These are phyloP conservation scores for Candida tammaniensis DNA, from an alignment of 805 yeast species.

Conservation along the genomic window DNA sequence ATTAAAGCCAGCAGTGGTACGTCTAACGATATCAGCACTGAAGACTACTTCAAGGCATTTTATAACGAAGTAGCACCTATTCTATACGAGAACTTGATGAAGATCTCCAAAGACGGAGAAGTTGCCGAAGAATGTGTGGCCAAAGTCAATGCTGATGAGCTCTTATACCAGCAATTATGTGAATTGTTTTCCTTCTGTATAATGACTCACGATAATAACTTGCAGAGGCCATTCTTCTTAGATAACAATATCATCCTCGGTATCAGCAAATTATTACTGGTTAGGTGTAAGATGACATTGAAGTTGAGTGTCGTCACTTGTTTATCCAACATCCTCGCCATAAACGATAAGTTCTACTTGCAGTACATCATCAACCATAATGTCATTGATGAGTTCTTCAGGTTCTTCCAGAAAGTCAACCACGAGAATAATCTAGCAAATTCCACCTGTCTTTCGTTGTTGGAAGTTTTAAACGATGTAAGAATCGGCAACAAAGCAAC, in stretches of 20 bases:
- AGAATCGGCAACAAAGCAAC: constrained; percentile 19
- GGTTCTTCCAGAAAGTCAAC: constrained; percentile 46
- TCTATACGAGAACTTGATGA: constrained; percentile 49
- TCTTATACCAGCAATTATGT: constrained; percentile 56
- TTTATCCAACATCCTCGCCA: constrained; percentile 55
- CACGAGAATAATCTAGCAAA: constrained; percentile 60
- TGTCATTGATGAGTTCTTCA: constrained; percentile 48
- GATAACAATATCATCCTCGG: constrained; percentile 58
- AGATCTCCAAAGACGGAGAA: constrained; percentile 18
- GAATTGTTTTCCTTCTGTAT: constrained; percentile 70
- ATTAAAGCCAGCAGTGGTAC: constrained; percentile 1
- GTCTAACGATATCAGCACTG: constrained; percentile 32
- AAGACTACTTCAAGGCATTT: constrained; percentile 54
- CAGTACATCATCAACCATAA: constrained; percentile 55
- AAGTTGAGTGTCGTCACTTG: constrained; percentile 69
- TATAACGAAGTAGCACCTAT: constrained; percentile 60
- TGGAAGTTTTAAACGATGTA: constrained; percentile 40
- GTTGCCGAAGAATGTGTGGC: constrained; percentile 3
- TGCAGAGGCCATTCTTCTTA: constrained; percentile 62
- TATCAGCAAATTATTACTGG: constrained; percentile 46
- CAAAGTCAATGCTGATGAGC: constrained; percentile 30
- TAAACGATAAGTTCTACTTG: constrained; percentile 63
- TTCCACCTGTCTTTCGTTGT: constrained; percentile 72
- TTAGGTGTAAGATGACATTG: constrained; percentile 46
- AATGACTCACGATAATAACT: constrained; percentile 55